These are phyloP conservation scores for Solanum dulcamara DNA, from an alignment of 257 asterid genomes.

Conservation along the genomic window DNA sequence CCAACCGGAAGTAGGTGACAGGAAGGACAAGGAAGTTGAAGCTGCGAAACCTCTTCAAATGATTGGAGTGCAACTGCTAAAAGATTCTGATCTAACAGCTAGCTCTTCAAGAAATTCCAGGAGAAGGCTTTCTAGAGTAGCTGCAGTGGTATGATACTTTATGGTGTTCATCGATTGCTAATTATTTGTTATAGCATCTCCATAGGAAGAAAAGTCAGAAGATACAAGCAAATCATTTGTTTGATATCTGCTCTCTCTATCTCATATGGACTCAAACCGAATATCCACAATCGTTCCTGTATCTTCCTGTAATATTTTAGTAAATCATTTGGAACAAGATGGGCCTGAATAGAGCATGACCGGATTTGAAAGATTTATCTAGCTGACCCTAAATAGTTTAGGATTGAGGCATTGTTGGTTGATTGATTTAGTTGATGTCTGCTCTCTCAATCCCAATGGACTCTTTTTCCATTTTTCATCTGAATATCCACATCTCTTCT, in stretches of 20 bases:
- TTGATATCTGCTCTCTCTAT: background rate
- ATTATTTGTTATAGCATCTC: background rate
- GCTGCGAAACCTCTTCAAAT: slow-evolving; percentile 79
- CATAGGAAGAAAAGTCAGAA: background rate
- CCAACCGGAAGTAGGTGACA: slow-evolving; percentile 61
- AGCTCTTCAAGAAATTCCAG: slow-evolving; percentile 65
- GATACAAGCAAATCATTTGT: background rate
- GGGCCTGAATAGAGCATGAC: background rate
- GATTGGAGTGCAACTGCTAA: slow-evolving; percentile 93
- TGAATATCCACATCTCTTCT: background rate
- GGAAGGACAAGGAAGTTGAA: slow-evolving; percentile 73
- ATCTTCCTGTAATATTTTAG: background rate
- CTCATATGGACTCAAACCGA: background rate
- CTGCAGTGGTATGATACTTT: slow-evolving; percentile 47
- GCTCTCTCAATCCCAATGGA: background rate
- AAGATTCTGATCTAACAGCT: slow-evolving; percentile 63
- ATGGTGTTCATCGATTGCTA: background rate
- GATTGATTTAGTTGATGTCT: background rate
- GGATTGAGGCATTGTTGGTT: background rate
- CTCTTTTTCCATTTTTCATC: background rate
- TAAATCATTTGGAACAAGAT: background rate
- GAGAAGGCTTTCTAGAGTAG: slow-evolving; percentile 50
- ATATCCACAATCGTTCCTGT: background rate
- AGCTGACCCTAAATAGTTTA: background rate
- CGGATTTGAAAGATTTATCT: background rate